Base-by-base conservation (phyloP, 2,329 filamentous ascomycete species). In the Endoconidiophora polonica region DNA sequence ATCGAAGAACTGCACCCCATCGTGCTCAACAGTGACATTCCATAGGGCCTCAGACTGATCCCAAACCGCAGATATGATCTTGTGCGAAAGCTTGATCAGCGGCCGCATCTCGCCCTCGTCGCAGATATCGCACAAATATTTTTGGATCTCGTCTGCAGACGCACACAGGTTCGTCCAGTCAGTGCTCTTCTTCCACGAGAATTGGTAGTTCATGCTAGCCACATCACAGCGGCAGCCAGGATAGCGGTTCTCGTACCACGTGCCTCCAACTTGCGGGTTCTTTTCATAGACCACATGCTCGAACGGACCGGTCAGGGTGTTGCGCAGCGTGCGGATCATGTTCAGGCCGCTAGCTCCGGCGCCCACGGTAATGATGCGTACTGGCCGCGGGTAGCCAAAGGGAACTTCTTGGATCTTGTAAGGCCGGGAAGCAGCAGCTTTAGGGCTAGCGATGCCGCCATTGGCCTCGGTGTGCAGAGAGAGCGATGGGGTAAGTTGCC, bases 121-220 rank as follows among this genome's bases (percentile, higher is more conserved):
- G 52, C 66, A 70, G 29, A 73, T 60, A 4, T 57, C 56, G 47
- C 66, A 61, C 23, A 79, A 65, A 53, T 80, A 80, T 2, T 63
- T 61, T 39, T 68, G 65, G 40, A 81, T 79, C 57, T 81, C 76
- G 0, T 63, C 62, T 0, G 71, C 71, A 0, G 67, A 62, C 0
- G 73, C 66, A 57, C 74, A 79, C 58, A 79, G 75, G 50, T 70
- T 69, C 16, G 68, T 67, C 76, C 77, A 81, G 38, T 69, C 66
- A 5, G 68, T 69, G 58, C 79, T 80, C 2, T 71, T 72, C 49
- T 71, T 67, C 70, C 73, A 79, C 2, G 73, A 73, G 57, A 76
- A 79, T 57, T 77, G 76, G 57, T 80, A 80, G 59, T 73, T 77
- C 61, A 79, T 75, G 57, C 68, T 71, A 7, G 72, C 72, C 26